Base-by-base conservation (phyloP, 1,139 yeast genomes). In the Candida anutae region DNA sequence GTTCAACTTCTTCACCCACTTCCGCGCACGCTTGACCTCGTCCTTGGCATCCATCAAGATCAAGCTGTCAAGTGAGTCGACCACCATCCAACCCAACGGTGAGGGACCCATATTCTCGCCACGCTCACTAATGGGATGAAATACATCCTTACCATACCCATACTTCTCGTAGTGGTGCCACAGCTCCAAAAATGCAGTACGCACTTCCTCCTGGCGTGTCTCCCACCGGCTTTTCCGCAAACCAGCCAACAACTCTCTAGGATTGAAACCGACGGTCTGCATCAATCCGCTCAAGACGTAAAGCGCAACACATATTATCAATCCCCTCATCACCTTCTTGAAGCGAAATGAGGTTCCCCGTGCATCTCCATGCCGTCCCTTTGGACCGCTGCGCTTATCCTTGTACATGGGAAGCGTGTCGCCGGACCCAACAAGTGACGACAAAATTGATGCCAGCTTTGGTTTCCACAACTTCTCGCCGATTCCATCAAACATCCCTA, bases 51-150 rank as follows among this genome's bases (percentile, higher is more conserved):
- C 87, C 95, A 88, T 87, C 17, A 88, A 42, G 60, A 76, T 67
- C 62, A 88, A 57, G 0, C 96, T 83, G 46, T 90, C 97, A 31
- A 90, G 55, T 1, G 94, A 69, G 51, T 88, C 97, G 5, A 88
- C 94, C 43, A 88, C 79, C 52, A 88, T 83, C 96, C 96, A 88
- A 2, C 98, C 98, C 41, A 88, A 56, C 1, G 97, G 96, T 33
- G 67, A 54, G 5, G 77, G 77, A 1, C 85, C 88, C 87, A 85
- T 81, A 46, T 85, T 82, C 34, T 69, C 62, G n/a, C 85, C 87
- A 2, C 45, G 50, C 30, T 75, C 70, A 10, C 68, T 50, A 13
- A 81, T 48, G 0, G 96, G 71, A 16, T 59, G 55, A 44, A 77
- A 82, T 3, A 74, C 69, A 42, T 82, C 94, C 33, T 59, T 62